Evolutionary conservation across 1,284 basidiomycete genomes (phyloP).

Genomic region (Leccinum ponderosum): DNA sequence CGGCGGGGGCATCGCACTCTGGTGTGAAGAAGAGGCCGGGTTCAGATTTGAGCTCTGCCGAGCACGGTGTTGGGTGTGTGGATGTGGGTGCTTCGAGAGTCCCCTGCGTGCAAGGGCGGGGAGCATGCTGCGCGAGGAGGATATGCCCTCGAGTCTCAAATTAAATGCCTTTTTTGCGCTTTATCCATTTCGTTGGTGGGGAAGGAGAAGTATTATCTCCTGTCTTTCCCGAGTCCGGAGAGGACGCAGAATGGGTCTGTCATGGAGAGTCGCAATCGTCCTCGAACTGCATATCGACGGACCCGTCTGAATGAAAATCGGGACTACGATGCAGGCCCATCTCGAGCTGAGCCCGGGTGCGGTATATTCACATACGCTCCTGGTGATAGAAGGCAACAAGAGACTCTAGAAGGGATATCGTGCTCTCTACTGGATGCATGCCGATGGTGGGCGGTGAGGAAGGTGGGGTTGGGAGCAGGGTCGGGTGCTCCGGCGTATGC

Average conservation of each 20-base stretch:
- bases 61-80: constrained; percentile 30
- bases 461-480: constrained; percentile 45
- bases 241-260: constrained; percentile 14
- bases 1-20: constrained; percentile 15
- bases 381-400: constrained; percentile 66
- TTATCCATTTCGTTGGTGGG: constrained; percentile 38
- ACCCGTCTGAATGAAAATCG: constrained; percentile 17
- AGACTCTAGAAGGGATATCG: constrained; percentile 58
- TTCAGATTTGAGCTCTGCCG: constrained; percentile 35
- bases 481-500: neutral
- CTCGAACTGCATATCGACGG: constrained; percentile 22
- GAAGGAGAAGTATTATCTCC: constrained; percentile 26
- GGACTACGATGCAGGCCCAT: constrained; percentile 32
- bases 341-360: constrained; percentile 48
- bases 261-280: constrained; percentile 15
- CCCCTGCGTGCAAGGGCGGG: constrained; percentile 25
- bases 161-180: constrained; percentile 49
- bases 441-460: constrained; percentile 41
- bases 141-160: constrained; percentile 47
- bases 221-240: constrained; percentile 22
- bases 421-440: constrained; percentile 38
- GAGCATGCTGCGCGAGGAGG: constrained; percentile 29
- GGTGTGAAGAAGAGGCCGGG: constrained; percentile 27
- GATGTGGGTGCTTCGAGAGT: constrained; percentile 26
- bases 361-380: constrained; percentile 68